A percentile compares a stretch with the other conserved stretches of the same genome.
These are phyloP conservation scores for Microglena sp. DNA, from an alignment of 139 green algal species.

Conservation along the genomic window DNA sequence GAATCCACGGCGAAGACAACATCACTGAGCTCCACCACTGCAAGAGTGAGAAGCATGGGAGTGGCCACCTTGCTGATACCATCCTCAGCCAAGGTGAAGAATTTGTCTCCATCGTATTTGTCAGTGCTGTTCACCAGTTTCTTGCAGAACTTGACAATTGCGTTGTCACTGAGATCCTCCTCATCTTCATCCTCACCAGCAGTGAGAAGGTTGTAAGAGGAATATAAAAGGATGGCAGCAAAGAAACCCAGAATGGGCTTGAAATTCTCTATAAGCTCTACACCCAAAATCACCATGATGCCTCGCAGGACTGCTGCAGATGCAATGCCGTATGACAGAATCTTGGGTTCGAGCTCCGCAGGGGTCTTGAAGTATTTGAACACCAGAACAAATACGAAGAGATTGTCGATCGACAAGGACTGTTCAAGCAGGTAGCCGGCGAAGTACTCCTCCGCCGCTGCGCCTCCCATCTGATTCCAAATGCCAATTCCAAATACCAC, in stretches of 20 bases:
- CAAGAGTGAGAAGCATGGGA: constrained; percentile 84
- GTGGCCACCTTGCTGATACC: constrained; percentile 51
- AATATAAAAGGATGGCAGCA: constrained; percentile 83
- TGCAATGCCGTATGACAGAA: constrained; percentile 83
- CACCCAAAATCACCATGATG: constrained; percentile 70
- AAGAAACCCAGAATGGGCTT: constrained; percentile 85
- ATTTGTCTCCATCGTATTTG: constrained; percentile 81
- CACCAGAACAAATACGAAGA: constrained; percentile 97
- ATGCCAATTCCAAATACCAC: constrained; percentile 61
- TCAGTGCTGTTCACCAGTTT: constrained; percentile 32
- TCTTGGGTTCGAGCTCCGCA: constrained; percentile 55
- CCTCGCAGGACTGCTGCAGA: constrained; percentile 80
- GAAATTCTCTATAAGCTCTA: constrained; percentile 41
- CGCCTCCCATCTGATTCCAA: constrained; percentile 43
- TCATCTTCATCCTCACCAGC: constrained; percentile 44
- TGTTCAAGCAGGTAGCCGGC: constrained; percentile 96
- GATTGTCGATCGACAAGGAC: constrained; percentile 90
- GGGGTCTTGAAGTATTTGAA: constrained; percentile 89
- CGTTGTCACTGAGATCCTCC: constrained; percentile 64
- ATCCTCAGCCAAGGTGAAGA: constrained; percentile 26
- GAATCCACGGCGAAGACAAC: constrained; percentile 96
- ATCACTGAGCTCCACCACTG: constrained; percentile 86
- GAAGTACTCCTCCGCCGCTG: too few relatives aligned
- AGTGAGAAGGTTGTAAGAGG: constrained; percentile 60
- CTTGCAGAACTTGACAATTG: constrained; percentile 60